These are phyloP conservation scores for Dactylellina cionopaga DNA, from an alignment of 2,329 filamentous ascomycete genomes.

Conservation along the genomic window DNA sequence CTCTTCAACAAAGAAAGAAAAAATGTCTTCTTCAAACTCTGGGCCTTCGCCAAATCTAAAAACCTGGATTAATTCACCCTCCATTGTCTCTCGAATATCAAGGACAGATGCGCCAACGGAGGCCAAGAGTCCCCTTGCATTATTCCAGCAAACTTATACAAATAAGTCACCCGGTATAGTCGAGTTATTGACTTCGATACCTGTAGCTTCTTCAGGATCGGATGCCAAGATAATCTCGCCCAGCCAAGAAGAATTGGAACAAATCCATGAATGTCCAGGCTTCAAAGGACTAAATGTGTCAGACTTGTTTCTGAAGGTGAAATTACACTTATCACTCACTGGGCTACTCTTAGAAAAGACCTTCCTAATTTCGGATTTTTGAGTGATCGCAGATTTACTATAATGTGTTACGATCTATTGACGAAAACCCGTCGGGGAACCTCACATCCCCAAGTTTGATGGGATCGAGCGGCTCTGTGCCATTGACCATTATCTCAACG, in stretches of 20 bases:
- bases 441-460: background rate
- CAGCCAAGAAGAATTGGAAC: background rate
- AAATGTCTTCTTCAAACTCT: too few species aligned
- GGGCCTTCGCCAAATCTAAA: background rate
- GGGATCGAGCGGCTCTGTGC: background rate
- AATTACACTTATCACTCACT: too few species aligned
- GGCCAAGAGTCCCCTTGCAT: background rate
- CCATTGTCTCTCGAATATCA: background rate
- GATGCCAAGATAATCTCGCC: background rate
- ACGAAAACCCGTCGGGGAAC: background rate
- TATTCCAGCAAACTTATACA: background rate
- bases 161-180: background rate
- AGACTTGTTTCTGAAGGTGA: conserved; percentile 31
- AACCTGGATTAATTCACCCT: background rate
- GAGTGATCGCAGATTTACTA: conserved; percentile 41
- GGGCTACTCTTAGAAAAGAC: too few species aligned
- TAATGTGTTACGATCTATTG: conserved; percentile 16
- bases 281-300: conserved; percentile 11
- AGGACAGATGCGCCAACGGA: background rate
- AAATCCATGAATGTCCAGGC: background rate
- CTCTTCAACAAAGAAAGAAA: too few species aligned
- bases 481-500: conserved; percentile 38
- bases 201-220: background rate
- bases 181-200: background rate
- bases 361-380: too few species aligned